Conservation (phyloP, 345 rosid genomes). For the Rhizophora apiculata region DNA sequence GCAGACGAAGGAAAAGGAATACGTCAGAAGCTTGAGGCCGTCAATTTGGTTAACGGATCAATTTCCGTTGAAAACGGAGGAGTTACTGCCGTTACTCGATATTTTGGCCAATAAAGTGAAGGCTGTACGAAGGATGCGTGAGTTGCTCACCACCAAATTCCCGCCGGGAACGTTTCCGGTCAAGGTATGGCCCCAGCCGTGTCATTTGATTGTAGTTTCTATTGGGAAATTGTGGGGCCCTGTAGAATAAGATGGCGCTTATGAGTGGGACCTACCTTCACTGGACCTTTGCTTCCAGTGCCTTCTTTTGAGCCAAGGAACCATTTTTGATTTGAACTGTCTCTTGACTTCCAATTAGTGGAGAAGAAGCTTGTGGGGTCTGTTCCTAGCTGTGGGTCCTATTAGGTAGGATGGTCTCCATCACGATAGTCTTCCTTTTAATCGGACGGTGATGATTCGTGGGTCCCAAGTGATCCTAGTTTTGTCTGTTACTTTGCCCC, state of each 20-base stretch:
- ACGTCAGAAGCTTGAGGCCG: constrained; percentile 69
- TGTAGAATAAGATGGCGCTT: neutral
- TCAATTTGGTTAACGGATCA: constrained; percentile 95
- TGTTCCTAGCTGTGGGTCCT: constrained; percentile 24
- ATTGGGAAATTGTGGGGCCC: constrained; percentile 9
- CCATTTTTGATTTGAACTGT: constrained; percentile 12
- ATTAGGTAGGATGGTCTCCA: neutral
- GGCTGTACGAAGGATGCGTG: constrained; percentile 90
- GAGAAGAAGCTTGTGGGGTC: constrained; percentile 34
- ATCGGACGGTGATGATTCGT: constrained; percentile 16
- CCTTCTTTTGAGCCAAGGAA: constrained; percentile 15
- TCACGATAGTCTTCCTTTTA: neutral
- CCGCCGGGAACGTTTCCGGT: constrained; percentile 97
- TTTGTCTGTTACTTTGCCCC: constrained; percentile 4
- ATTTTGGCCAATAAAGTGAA: constrained; percentile 91
- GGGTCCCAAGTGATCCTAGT: constrained; percentile 26
- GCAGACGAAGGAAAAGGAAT: constrained; percentile 82
- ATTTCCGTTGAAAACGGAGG: constrained; percentile 88
- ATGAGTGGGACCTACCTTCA: neutral
- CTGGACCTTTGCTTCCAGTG: constrained; percentile 14
- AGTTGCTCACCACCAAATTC: constrained; percentile 87
- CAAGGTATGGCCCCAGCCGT: constrained; percentile 49
- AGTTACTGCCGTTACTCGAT: constrained; percentile 83
- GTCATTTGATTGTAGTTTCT: neutral
- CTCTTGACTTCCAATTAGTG: neutral